Base-by-base conservation (phyloP, 2,329 filamentous ascomycete genomes). In the Beauveria pseudobassiana region DNA sequence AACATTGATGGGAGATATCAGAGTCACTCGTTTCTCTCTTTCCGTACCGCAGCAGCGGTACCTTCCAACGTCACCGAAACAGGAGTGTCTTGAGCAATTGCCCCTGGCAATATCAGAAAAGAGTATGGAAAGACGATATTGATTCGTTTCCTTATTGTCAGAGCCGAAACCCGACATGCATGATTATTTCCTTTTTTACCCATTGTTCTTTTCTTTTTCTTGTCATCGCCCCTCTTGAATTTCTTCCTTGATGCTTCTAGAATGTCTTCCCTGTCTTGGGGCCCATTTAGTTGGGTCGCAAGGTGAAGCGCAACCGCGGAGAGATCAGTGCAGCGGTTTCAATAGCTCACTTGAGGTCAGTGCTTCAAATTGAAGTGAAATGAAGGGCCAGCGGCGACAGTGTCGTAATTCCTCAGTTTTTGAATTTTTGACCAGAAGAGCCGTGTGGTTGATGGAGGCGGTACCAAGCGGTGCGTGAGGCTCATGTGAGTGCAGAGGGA, bases 231-330 rank as follows among this genome's bases (percentile, higher is more conserved):
- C 22, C n/a, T 43, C 24, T 5, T 48, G 26, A 2, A 40, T 52
- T 51, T 16, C 38, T 59, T 52, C 49, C 48, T 22, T 46, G 26
- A 26, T 50, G 48, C 57, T 59, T 59, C 57, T 52, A 59, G 57
- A 59, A 59, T 43, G 24, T 34, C 56, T 51, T 46, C 56, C 53
- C 12, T 45, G 40, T 34, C 12, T 20, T 46, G 53, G 43, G 55
- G 45, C 46, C 10, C 43, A 20, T 34, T 7, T 45, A 51, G 45
- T 40, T 42, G 56, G 46, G 57, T 38, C 38, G 30, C 14, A 42
- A 22, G 45, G 10, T 49, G 28, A 58, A 58, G 43, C 28, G 30
- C 30, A 12, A 12, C 10, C 30, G 30, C 30, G 30, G 55, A 22
- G 30, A n/a, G 45, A 57, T 49, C 43, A 48, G 54, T 57, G 43